These are phyloP conservation scores for Pelargonium citronellum DNA, from an alignment of 441 rosid genomes.

Conservation along the genomic window DNA sequence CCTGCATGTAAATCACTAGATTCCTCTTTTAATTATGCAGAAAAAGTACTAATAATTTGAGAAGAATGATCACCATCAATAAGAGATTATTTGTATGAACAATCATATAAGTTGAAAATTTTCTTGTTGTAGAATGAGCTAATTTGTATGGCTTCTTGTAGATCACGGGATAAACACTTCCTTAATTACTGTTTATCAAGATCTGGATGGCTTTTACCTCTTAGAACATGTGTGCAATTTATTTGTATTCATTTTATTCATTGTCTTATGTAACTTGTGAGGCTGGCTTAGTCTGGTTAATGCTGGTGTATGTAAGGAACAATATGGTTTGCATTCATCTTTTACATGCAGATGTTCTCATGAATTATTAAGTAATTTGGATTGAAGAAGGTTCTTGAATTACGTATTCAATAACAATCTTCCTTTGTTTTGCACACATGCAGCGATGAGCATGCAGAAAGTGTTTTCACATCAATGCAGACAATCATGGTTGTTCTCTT, in stretches of 20 bases:
- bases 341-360: neutral
- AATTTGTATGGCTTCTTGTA: neutral
- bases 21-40: neutral
- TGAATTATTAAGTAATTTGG: constrained; percentile 15
- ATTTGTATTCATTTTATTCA: neutral
- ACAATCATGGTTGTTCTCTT: constrained; percentile 77
- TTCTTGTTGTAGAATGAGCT: neutral
- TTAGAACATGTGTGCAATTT: neutral
- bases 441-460: constrained; percentile 97
- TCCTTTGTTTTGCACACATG: constrained; percentile 24
- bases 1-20: neutral
- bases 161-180: neutral
- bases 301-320: neutral
- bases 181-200: neutral
- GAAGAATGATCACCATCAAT: constrained; percentile 2
- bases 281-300: constrained; percentile 6
- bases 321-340: neutral
- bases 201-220: constrained; percentile 3
- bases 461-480: constrained; percentile 87
- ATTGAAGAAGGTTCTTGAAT: constrained; percentile 14
- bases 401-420: constrained; percentile 2
- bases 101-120: neutral
- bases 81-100: neutral
- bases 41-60: neutral
- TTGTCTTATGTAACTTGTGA: neutral